Evolutionary conservation across 106 monocot species (phyloP), one percentile per base, ranked within the genome.

Genomic region (Chionographis japonica): DNA sequence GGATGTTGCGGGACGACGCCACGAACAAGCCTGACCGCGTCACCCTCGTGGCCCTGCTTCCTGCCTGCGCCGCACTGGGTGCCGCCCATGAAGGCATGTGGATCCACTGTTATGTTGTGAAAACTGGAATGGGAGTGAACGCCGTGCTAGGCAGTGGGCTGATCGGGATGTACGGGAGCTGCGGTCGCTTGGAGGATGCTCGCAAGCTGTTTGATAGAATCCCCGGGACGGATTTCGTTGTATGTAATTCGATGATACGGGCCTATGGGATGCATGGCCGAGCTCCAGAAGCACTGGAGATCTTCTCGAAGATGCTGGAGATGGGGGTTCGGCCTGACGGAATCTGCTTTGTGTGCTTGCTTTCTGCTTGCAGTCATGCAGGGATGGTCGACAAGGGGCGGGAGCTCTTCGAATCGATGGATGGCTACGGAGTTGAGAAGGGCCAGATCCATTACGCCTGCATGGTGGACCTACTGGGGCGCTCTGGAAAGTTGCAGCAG

Each of bases 291-390:
- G 82, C 87, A 11, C 9, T 87, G 40, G 52, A 69, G 9, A 6
- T 77, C 51, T 77, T 87, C 18, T 43, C 46, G 4, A 52, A 67
- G 63, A 87, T 87, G 87, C 27, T 62, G 15, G 37, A 14, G 0
- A 14, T 11, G 6, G 82, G 74, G 3, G 35, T 76, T n/a, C n/a
- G 10, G 2, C 79, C 87, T 0, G 80, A 79, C 6, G 55, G 18
- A 37, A 73, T 80, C 14, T 79, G 76, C 63, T 87, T 87, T 11
- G 38, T 77, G 4, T 63, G 73, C 19, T 8, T 87, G 40, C 72
- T 87, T 8, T 83, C 83, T 1, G 77, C 83, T 18, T 87, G 87
- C 66, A 76, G 72, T 15, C 86, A 87, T 16, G 79, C 76, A 0
- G 82, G 86, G 14, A 4, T 87, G 70, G 73, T 87, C 14, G 63